Evolutionary conservation across 257 asterid species (phyloP).

Genomic region (Solanum chmielewskii): DNA sequence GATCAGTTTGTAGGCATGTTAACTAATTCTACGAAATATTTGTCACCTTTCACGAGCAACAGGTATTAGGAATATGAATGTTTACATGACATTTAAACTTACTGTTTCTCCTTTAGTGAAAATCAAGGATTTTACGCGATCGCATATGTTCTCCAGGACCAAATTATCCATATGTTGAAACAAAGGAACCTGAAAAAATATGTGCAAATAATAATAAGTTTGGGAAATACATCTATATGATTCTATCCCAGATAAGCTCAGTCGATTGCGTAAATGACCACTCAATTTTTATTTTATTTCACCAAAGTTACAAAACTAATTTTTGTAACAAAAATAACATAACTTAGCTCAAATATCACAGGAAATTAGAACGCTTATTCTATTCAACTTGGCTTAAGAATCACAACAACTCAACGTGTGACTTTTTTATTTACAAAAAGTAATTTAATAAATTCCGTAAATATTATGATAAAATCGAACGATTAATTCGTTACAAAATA

Average conservation of each 20-base stretch:
- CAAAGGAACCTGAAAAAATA: constrained; percentile 55
- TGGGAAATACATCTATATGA: not conserved
- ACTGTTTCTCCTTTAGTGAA: constrained; percentile 96
- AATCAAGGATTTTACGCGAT: constrained; percentile 86
- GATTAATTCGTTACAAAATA: not conserved
- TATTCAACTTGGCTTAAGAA: not conserved
- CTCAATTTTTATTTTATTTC: not conserved
- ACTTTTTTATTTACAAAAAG: not conserved
- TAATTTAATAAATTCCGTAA: not conserved
- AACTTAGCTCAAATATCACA: not conserved
- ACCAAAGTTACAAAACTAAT: not conserved
- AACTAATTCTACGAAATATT: not conserved
- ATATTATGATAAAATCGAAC: not conserved
- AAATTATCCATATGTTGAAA: constrained; percentile 96
- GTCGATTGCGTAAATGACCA: not conserved
- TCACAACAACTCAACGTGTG: not conserved
- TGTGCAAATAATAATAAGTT: not conserved
- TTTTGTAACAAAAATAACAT: not conserved
- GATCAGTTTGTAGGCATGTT: not conserved
- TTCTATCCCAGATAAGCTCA: not conserved
- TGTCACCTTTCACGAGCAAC: not conserved
- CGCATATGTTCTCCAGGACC: constrained; percentile 91
- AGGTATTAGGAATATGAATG: not conserved
- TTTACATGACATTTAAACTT: constrained; percentile 4
- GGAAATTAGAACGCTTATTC: not conserved